Base-by-base conservation (phyloP, 345 rosid species). In the Barbarea vulgaris region DNA sequence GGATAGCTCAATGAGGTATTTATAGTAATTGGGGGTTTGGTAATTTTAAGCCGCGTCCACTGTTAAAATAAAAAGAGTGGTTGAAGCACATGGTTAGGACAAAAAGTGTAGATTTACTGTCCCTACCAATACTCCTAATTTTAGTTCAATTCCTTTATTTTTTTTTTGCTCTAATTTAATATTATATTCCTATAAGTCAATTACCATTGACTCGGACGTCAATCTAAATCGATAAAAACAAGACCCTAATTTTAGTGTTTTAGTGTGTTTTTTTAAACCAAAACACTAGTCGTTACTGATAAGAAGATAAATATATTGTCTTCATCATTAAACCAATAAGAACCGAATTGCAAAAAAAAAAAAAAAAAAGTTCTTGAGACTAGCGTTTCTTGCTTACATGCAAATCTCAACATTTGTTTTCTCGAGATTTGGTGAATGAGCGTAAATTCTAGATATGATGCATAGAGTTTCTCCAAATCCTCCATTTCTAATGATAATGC, bases 21-120 rank as follows among this genome's bases (percentile, higher is more conserved):
- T 78, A 78, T 78, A 78, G 73, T 59, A 27, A 60, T 64, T 64
- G 67, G 46, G 60, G 67, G 56, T 69, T 70, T 70, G 33, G 75
- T 51, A 39, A 30, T 57, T n/a, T 47, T 67, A 51, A 68, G 56
- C 74, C 69, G 57, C 10, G 62, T 68, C 17, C 41, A 56, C 41
- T 56, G 51, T 46, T 3, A 53, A 3, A 31, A 30, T 30, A 51
- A 31, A 30, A 41, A 51, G 30, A 76, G 58, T 70, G 51, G 69
- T 68, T 61, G 25, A 39, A 33, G 50, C 69, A 76, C 56, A 69
- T 70, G 71, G 59, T 4, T 31, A 41, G 56, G 74, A 76, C 62
- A 48, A 68, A 76, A 68, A 60, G 69, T 59, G 58, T 62, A 69
- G 36, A 69, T 69, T 41, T 69, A 62, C 47, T 74, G 78, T 74